Conservation (phyloP, 2,329 filamentous ascomycete genomes). For the Microcyclosporella mali region DNA sequence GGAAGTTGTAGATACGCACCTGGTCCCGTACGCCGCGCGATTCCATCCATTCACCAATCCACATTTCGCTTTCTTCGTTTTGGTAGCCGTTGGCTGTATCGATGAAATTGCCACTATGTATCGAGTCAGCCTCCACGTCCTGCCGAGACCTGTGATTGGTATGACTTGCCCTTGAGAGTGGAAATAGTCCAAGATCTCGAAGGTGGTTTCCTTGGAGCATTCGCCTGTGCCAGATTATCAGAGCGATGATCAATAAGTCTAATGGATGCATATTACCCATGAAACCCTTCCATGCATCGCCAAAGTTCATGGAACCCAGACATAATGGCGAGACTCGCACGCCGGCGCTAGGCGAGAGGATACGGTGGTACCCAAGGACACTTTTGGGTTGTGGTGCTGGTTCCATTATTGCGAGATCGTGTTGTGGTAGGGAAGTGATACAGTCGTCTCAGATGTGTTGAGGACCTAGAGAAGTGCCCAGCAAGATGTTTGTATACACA, state of each 20-base stretch:
- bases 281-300: conserved; percentile 40
- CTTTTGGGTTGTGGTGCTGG: background rate
- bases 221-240: conserved; percentile 22
- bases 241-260: conserved; percentile 19
- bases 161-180: conserved; percentile 12
- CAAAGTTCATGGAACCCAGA: conserved; percentile 51
- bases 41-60: conserved; percentile 28
- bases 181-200: conserved; percentile 31
- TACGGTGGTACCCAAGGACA: conserved; percentile 33
- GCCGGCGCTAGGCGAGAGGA: conserved; percentile 44
- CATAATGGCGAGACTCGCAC: conserved; percentile 49
- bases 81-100: conserved; percentile 41
- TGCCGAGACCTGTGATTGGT: too few relatives aligned
- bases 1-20: too few relatives aligned
- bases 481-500: too few relatives aligned
- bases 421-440: too few relatives aligned
- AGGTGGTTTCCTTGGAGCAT: conserved; percentile 27
- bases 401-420: background rate
- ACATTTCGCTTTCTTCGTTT: conserved; percentile 28
- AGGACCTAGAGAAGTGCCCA: too few relatives aligned
- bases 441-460: too few relatives aligned
- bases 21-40: conserved; percentile 50
- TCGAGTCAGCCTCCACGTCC: too few relatives aligned
- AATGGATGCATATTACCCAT: too few relatives aligned
- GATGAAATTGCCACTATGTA: conserved; percentile 34